phyloP scores from a whole-genome alignment of 805 yeast species.

The Monosporozyma siamensis region DNA sequence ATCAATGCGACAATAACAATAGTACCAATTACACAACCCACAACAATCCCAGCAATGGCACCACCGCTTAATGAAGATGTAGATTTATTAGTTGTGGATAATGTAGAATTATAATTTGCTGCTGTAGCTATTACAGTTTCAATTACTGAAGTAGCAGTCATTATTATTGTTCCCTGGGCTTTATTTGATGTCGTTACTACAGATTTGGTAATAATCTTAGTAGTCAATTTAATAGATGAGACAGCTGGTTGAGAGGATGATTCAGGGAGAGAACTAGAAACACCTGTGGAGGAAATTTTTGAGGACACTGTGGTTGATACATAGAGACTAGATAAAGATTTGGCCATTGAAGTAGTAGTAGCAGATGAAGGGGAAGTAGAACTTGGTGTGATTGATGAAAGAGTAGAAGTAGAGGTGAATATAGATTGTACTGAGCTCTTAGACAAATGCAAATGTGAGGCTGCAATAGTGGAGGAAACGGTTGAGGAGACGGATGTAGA shows the following conservation, averaged over 20 bases:
- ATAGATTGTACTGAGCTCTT: background rate
- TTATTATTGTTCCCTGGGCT: conserved; percentile 16
- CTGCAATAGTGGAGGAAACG: background rate
- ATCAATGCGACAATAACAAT: conserved; percentile 31
- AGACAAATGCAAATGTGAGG: background rate
- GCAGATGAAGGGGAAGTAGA: background rate
- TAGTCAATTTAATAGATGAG: conserved; percentile 16
- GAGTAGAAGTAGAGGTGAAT: background rate
- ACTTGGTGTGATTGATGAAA: background rate
- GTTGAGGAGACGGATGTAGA: too few relatives aligned
- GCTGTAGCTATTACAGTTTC: conserved; percentile 10
- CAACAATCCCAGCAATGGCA: conserved; percentile 52
- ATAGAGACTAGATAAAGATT: too few relatives aligned
- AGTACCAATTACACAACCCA: conserved; percentile 42
- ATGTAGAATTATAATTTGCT: background rate
- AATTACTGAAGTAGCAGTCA: conserved; percentile 25
- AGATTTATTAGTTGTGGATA: background rate
- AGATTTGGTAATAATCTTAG: conserved; percentile 20
- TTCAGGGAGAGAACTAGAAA: too few relatives aligned
- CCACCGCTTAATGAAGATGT: conserved; percentile 29
- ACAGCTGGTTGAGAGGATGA: too few relatives aligned
- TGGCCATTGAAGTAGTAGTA: background rate
- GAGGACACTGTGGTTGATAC: too few relatives aligned
- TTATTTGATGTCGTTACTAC: conserved; percentile 17
- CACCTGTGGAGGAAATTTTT: background rate